Evolutionary conservation across 495 filamentous ascomycete genomes (phyloP).

Genomic region (Ascodesmis nigricans): DNA sequence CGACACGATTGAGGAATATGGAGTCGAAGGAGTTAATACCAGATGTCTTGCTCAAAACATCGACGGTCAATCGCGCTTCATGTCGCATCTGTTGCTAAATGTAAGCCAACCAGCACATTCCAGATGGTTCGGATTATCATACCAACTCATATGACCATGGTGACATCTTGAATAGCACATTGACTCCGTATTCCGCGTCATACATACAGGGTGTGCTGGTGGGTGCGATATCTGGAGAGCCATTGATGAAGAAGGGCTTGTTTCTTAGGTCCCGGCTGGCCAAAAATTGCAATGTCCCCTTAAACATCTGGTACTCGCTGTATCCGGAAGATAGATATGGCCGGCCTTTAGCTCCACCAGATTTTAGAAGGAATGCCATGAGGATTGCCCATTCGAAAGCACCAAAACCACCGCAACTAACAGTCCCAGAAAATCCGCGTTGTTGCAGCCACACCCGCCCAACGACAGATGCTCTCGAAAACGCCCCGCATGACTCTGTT

Average conservation of each 20-base stretch:
- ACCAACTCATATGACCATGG: conserved; percentile 54
- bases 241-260: conserved; percentile 35
- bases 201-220: conserved; percentile 33
- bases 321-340: conserved; percentile 53
- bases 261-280: conserved; percentile 42
- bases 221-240: too few relatives aligned
- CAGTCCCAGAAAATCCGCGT: conserved; percentile 46
- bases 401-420: conserved; percentile 69
- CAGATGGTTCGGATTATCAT: conserved; percentile 4
- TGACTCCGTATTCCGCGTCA: conserved; percentile 50
- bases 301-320: conserved; percentile 87
- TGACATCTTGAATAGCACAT: conserved; percentile 81
- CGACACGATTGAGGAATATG: conserved; percentile 53
- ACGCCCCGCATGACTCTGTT: conserved; percentile 44
- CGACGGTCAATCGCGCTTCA: conserved; percentile 47
- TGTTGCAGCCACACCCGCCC: conserved; percentile 78
- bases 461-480: conserved; percentile 62
- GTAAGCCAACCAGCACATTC: conserved; percentile 9
- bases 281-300: conserved; percentile 67
- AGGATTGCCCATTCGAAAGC: conserved; percentile 72
- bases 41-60: conserved; percentile 50
- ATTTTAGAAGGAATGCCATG: conserved; percentile 59
- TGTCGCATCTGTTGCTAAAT: conserved; percentile 29
- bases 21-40: conserved; percentile 61
- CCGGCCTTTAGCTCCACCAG: conserved; percentile 44